phyloP scores from a whole-genome alignment of 768 basidiomycete species.

The Udeniomyces megalosporus region DNA sequence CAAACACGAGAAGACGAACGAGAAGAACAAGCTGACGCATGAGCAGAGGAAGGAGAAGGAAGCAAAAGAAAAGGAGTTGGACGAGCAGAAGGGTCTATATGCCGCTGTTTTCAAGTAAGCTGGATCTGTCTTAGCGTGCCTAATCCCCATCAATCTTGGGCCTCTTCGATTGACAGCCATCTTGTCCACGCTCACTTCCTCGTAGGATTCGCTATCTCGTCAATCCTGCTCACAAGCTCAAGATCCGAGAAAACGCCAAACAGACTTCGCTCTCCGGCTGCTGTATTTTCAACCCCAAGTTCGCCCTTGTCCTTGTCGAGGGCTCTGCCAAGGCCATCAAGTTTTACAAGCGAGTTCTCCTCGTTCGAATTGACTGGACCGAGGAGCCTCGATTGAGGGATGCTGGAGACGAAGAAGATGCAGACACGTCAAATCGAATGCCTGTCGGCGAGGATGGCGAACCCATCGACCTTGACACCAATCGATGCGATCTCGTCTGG shows the following conservation, averaged over 20 bases:
- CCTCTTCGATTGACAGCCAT: neutral
- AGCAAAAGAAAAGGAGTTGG: conserved; percentile 67
- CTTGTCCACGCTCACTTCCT: neutral
- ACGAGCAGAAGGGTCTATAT: conserved; percentile 67
- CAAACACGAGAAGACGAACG: conserved; percentile 82
- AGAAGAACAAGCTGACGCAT: conserved; percentile 75
- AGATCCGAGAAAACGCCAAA: conserved; percentile 91
- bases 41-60: conserved; percentile 77
- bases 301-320: conserved; percentile 85
- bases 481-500: conserved; percentile 83
- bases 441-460: conserved; percentile 35
- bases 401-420: conserved; percentile 42
- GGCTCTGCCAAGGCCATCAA: conserved; percentile 72
- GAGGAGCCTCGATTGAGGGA: conserved; percentile 68
- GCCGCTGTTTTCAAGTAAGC: conserved; percentile 82
- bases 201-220: conserved; percentile 64
- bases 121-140: neutral
- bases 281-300: conserved; percentile 75
- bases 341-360: conserved; percentile 73
- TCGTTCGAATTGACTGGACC: conserved; percentile 82
- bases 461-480: conserved; percentile 57
- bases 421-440: conserved; percentile 34
- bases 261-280: conserved; percentile 74
- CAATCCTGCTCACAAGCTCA: conserved; percentile 89
- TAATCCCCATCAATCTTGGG: neutral